Evolutionary conservation across 169 alveolate species (phyloP).

Genomic region (Eimeria necatrix): DNA sequence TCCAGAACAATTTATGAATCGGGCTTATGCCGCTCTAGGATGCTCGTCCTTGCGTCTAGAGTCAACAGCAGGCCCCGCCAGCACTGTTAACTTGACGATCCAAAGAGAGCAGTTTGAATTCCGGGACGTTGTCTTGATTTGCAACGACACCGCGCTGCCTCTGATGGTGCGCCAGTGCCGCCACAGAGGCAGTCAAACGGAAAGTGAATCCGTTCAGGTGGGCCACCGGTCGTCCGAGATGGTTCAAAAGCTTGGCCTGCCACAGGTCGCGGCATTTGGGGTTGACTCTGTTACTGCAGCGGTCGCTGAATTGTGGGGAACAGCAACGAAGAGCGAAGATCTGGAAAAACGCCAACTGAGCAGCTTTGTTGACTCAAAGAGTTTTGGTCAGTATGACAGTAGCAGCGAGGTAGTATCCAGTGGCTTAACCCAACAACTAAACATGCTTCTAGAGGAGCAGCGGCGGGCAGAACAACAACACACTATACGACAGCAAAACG

Average conservation of each 20-base stretch:
- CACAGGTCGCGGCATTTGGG: slow-evolving; percentile 55
- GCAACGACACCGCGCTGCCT: slow-evolving; percentile 41
- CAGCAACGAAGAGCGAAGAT: slow-evolving; percentile 25
- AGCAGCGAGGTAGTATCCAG: background rate
- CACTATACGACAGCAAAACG: background rate
- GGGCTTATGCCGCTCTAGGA: background rate
- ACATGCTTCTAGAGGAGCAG: slow-evolving; percentile 63
- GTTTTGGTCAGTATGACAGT: background rate
- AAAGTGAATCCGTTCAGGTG: background rate
- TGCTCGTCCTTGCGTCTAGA: slow-evolving; percentile 64
- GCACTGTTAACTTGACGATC: slow-evolving; percentile 36
- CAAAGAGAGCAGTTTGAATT: slow-evolving; percentile 1
- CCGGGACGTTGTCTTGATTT: slow-evolving; percentile 38
- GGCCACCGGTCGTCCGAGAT: background rate
- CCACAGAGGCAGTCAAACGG: slow-evolving; percentile 18
- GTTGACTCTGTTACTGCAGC: slow-evolving; percentile 65
- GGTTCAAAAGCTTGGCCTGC: slow-evolving; percentile 41
- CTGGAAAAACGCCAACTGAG: slow-evolving; percentile 22
- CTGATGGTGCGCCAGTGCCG: slow-evolving; percentile 44
- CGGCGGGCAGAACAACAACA: slow-evolving; percentile 15
- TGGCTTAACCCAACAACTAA: slow-evolving; percentile 16
- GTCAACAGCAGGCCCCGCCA: slow-evolving; percentile 56
- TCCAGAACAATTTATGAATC: background rate
- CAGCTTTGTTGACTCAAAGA: background rate
- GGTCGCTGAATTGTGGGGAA: slow-evolving; percentile 60